phyloP scores from a whole-genome alignment of 768 basidiomycete species.

The Tephrocybe sp. region DNA sequence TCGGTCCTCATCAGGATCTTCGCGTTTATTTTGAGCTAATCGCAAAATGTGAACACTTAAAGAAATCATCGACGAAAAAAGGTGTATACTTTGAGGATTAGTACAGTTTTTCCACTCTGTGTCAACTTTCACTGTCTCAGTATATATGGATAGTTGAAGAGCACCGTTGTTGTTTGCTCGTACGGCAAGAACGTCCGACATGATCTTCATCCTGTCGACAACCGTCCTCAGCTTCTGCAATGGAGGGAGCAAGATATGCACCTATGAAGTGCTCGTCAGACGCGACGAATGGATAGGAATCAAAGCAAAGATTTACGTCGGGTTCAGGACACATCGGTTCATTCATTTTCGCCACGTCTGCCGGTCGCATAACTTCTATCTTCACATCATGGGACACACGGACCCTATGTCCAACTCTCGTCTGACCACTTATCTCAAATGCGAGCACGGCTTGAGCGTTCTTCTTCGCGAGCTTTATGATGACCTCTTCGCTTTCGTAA shows the following conservation, averaged over 20 bases:
- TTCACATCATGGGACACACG: slow-evolving; percentile 77
- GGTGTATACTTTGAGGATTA: slow-evolving; percentile 52
- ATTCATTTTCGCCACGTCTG: slow-evolving; percentile 65
- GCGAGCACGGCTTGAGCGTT: slow-evolving; percentile 73
- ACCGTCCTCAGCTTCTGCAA: slow-evolving; percentile 75
- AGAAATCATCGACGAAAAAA: background rate
- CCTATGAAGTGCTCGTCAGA: slow-evolving; percentile 36
- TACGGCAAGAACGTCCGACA: slow-evolving; percentile 68
- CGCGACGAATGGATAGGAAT: background rate
- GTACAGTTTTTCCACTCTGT: slow-evolving; percentile 76
- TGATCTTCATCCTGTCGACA: slow-evolving; percentile 66
- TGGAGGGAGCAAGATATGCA: slow-evolving; percentile 75
- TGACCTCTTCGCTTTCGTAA: slow-evolving; percentile 60
- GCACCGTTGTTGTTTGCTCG: slow-evolving; percentile 65
- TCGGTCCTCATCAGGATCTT: slow-evolving; percentile 35
- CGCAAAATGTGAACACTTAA: background rate
- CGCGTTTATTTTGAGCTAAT: slow-evolving; percentile 20
- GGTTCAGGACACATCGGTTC: slow-evolving; percentile 88
- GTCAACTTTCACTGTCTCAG: slow-evolving; percentile 74
- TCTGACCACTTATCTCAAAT: slow-evolving; percentile 70
- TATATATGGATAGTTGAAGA: slow-evolving; percentile 52
- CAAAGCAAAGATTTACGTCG: slow-evolving; percentile 49
- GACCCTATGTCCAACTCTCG: slow-evolving; percentile 60
- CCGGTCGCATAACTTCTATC: slow-evolving; percentile 76
- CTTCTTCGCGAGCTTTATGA: slow-evolving; percentile 87